phyloP scores from a whole-genome alignment of 176 grass and related monocot species.

The Leersia perrieri region DNA sequence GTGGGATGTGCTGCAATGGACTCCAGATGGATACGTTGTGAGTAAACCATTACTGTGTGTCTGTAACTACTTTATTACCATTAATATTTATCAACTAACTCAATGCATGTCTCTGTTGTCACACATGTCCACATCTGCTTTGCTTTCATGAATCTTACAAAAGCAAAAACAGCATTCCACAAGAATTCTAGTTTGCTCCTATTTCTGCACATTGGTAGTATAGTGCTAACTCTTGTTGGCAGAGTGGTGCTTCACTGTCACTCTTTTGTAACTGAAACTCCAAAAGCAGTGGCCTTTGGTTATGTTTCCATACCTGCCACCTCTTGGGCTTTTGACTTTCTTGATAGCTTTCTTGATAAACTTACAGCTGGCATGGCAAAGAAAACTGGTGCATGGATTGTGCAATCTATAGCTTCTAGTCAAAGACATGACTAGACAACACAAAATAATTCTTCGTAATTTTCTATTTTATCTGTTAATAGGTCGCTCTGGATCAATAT shows the following conservation, averaged over 20 bases:
- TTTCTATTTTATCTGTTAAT: background rate
- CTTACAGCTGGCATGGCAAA: background rate
- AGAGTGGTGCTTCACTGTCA: background rate
- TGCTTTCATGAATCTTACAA: background rate
- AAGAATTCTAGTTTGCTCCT: background rate
- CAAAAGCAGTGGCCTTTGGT: background rate
- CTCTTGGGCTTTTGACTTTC: background rate
- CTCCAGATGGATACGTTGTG: slow-evolving; percentile 71
- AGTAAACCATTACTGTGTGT: slow-evolving; percentile 21
- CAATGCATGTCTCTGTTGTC: background rate
- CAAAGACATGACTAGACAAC: background rate
- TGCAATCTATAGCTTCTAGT: background rate
- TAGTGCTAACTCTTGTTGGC: background rate
- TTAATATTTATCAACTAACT: background rate
- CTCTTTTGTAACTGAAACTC: slow-evolving; percentile 21
- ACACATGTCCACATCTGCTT: background rate
- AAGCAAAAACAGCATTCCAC: background rate
- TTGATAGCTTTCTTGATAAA: slow-evolving; percentile 8
- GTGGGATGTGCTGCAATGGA: slow-evolving; percentile 85
- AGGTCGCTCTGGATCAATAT: background rate
- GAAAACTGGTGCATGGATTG: background rate
- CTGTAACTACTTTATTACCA: background rate
- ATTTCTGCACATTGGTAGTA: background rate
- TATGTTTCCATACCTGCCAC: background rate
- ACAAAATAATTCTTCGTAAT: too few relatives aligned